Evolutionary conservation across 129 eudicot genomes (phyloP).

Genomic region (Scalesia atractyloides): DNA sequence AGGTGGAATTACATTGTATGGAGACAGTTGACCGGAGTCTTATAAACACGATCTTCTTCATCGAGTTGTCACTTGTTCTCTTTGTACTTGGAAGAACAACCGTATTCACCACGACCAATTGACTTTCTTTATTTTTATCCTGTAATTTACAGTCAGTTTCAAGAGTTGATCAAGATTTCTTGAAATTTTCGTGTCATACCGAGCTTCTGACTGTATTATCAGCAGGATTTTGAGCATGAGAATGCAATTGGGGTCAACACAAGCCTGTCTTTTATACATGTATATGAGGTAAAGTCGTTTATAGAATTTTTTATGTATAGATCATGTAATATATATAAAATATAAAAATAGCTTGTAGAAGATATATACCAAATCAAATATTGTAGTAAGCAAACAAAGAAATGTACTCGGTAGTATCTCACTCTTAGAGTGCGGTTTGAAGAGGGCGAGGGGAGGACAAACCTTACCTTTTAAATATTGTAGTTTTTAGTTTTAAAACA

Average conservation of each 20-base stretch:
- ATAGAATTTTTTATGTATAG: not conserved
- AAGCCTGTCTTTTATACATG: not conserved
- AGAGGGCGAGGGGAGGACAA: too few species aligned
- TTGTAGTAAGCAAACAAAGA: too few species aligned
- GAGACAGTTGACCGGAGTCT: slow-evolving; percentile 78
- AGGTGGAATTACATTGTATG: slow-evolving; percentile 78
- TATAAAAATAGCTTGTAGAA: too few species aligned
- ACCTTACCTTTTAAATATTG: too few species aligned
- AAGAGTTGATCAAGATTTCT: not conserved
- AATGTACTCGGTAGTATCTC: too few species aligned
- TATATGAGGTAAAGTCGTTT: not conserved
- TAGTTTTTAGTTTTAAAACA: too few species aligned
- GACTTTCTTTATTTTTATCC: not conserved
- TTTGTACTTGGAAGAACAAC: slow-evolving; percentile 76
- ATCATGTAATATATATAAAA: too few species aligned
- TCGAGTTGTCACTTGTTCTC: slow-evolving; percentile 63
- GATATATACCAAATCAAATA: too few species aligned
- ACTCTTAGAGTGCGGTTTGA: too few species aligned
- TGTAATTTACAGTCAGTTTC: not conserved
- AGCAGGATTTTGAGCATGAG: slow-evolving; percentile 8
- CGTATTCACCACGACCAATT: slow-evolving; percentile 35
- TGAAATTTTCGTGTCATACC: slow-evolving; percentile 1
- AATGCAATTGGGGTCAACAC: slow-evolving; percentile 9
- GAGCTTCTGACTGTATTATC: slow-evolving; percentile 14
- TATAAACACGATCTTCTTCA: slow-evolving; percentile 69